Base-by-base conservation (phyloP, 139 green algal species). In the Asterochloris sp. region DNA sequence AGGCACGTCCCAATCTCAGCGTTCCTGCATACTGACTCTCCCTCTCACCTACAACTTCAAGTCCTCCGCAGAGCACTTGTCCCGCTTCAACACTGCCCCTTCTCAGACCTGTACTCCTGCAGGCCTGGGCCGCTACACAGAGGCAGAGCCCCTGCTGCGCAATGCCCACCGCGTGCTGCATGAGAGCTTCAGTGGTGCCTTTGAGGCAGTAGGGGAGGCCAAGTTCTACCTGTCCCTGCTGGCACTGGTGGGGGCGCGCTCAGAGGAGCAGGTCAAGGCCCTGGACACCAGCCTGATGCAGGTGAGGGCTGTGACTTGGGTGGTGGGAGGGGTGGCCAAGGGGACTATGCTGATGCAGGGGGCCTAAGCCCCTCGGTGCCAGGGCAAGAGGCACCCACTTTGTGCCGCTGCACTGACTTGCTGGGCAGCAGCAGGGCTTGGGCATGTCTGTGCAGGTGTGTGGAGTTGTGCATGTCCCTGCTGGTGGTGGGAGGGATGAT, bases 91-190 rank as follows among this genome's bases (percentile, higher is more conserved):
- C 38, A 54, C 6, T 73, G 66, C 38, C 6, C 4, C 38, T 10
- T 6, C 38, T 54, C 38, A 54, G 38, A 54, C 38, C 38, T 54
- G 38, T 6, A 54, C 38, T 54, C 4, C 38, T 54, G 38, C 78
- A 82, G 78, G 78, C 62, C 54, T 82, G 62, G 78, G 78, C 13
- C 78, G 69, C n/a, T 74, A 74, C n/a, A 62, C 13, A 61, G 78
- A 82, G 47, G 78, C 78, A 14, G n/a, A 74, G 63, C 26, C 27
- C 13, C 63, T 82, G 14, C 68, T 82, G 15, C 47, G 23, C n/a
- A 26, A 74, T 21, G 73, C 61, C 78, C 54, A 74, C 23, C 11
- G 73, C 17, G 78, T 64, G 16, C 63, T 82, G 63, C 54, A 62
- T 14, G 19, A 29, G 29, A 26, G 28, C 0, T 19, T 82, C 13